Conservation (phyloP, 768 basidiomycete genomes). For the Amanita fuliginea region DNA sequence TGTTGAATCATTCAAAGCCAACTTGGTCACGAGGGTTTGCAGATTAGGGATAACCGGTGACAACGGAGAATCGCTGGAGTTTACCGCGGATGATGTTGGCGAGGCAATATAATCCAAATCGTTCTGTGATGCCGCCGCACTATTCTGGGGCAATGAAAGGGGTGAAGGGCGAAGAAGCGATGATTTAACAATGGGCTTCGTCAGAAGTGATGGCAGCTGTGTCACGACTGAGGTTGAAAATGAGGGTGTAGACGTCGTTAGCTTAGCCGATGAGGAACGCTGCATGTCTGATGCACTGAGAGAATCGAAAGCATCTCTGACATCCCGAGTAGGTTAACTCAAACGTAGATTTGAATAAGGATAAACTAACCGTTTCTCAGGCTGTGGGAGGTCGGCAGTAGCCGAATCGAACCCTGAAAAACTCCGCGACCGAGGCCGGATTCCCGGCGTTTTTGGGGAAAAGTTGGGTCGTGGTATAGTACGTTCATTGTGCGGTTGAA, state of each 20-base stretch:
- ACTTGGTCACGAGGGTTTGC: not conserved
- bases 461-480: conserved; percentile 52
- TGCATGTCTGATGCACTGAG: conserved; percentile 11
- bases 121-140: not conserved
- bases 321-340: not conserved
- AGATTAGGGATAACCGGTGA: not conserved
- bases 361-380: conserved; percentile 19
- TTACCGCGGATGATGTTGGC: conserved; percentile 19
- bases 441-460: conserved; percentile 39
- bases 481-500: not conserved
- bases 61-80: not conserved
- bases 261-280: conserved; percentile 11
- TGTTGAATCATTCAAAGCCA: not conserved
- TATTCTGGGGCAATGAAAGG: conserved; percentile 31
- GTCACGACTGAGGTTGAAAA: conserved; percentile 5
- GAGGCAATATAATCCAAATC: conserved; percentile 1
- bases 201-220: conserved; percentile 7
- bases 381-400: conserved; percentile 17
- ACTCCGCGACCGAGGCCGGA: conserved; percentile 61
- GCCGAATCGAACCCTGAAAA: conserved; percentile 59
- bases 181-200: conserved; percentile 11
- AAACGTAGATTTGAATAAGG: not conserved
- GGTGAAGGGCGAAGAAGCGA: conserved; percentile 28
- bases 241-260: conserved; percentile 5
- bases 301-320: not conserved